Conservation (phyloP, 805 yeast genomes). For the Barnettozyma pratensis region DNA sequence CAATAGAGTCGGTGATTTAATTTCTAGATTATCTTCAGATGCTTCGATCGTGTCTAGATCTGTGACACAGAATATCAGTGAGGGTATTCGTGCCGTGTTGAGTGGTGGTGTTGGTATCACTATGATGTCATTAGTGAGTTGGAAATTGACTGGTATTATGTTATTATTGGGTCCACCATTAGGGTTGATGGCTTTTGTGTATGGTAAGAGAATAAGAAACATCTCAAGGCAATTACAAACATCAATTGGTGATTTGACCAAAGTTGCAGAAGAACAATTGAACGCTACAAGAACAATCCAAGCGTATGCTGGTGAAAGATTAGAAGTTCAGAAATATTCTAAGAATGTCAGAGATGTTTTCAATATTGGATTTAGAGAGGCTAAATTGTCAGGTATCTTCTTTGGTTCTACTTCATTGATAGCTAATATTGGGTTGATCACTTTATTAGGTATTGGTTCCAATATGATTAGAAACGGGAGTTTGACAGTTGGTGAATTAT, state of each 20-base stretch:
- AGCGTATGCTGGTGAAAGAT: slow-evolving; percentile 79
- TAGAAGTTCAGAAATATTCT: slow-evolving; percentile 73
- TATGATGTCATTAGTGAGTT: slow-evolving; percentile 87
- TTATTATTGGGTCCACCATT: slow-evolving; percentile 78
- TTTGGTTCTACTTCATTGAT: slow-evolving; percentile 77
- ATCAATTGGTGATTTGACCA: slow-evolving; percentile 79
- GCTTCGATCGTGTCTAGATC: slow-evolving; percentile 84
- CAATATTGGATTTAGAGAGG: slow-evolving; percentile 73
- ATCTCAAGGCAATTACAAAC: slow-evolving; percentile 76
- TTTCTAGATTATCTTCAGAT: slow-evolving; percentile 83
- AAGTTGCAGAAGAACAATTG: slow-evolving; percentile 88
- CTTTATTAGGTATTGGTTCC: slow-evolving; percentile 75
- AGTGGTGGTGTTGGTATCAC: slow-evolving; percentile 82
- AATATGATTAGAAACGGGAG: slow-evolving; percentile 73
- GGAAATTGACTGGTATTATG: slow-evolving; percentile 80
- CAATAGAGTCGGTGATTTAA: slow-evolving; percentile 87
- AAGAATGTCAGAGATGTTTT: slow-evolving; percentile 61
- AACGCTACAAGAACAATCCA: slow-evolving; percentile 84
- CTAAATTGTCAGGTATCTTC: slow-evolving; percentile 68
- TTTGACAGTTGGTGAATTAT: slow-evolving; percentile 79
- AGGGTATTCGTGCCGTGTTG: slow-evolving; percentile 81
- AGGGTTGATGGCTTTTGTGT: slow-evolving; percentile 69
- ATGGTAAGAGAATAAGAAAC: slow-evolving; percentile 73
- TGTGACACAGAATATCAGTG: slow-evolving; percentile 83
- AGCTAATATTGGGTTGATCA: slow-evolving; percentile 78